Evolutionary conservation across 805 yeast genomes (phyloP), one percentile per base, ranked within the genome.

Genomic region (Yarrowia bubula): DNA sequence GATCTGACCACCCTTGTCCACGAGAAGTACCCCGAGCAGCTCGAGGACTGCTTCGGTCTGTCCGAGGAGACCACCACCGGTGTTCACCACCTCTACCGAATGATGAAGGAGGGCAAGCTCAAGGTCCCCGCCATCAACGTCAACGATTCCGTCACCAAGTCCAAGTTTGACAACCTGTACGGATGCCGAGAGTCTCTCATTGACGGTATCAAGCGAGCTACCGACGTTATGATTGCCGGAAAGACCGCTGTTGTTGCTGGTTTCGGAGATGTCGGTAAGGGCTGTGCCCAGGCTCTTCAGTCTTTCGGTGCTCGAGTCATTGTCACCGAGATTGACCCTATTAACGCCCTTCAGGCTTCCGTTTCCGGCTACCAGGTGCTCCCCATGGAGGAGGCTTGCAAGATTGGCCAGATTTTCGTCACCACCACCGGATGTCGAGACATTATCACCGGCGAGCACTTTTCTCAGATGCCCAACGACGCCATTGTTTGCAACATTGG

Each of bases 21-120:
- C 84, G 92, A 90, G 80, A 91, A 92, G 82, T 87, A 93, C 89
- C 98, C 98, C 78, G 98, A 93, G 83, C 88, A 90, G 92, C 86
- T 93, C 80, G 85, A 88, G 72, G 96, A 79, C 80, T 95, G 98
- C 85, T 92, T 72, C 84, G 99, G 99, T 83, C 80, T 93, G 71
- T 89, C 96, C 71, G 99, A 93, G 86, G 99, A 93, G 86, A 93
- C 99, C 82, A 93, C 99, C 79, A 93, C 99, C 72, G 99, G 99
- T 89, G 98, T 93, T 75, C 98, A 95, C 86, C 97, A 95, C 83
- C 85, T 93, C 76, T 95, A 93, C 92, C 89, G 88, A 85, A 89
- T 92, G 96, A 79, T 95, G 76, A 89, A 83, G 81, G 96, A 93
- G 68, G 88, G 86, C 71, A 79, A 81, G 71, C 86, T 93, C 81